Conservation (phyloP, 331 rosid species). For the Malus hybrid region DNA sequence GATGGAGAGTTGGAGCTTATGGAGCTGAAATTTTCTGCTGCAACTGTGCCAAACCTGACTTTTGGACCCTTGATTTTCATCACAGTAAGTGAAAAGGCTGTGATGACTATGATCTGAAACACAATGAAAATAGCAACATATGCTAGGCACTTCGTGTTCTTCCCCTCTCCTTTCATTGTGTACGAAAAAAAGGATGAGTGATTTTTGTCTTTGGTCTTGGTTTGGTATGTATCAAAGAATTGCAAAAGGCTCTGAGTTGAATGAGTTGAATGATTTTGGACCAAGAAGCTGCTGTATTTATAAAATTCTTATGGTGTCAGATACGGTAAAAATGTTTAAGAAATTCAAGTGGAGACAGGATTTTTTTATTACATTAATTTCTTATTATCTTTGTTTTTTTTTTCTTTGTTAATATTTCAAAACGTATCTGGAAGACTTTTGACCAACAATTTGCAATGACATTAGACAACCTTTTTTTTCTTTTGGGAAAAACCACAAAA, state of each 20-base stretch:
- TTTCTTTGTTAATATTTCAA: not conserved
- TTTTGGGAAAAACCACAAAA: no score
- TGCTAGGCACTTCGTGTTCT: slow-evolving; percentile 5
- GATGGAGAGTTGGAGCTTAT: not conserved
- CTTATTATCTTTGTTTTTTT: not conserved
- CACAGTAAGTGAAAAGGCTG: slow-evolving; percentile 19
- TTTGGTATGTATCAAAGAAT: not conserved
- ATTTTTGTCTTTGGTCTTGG: not conserved
- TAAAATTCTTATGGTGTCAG: not conserved
- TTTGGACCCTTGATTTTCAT: slow-evolving; percentile 20
- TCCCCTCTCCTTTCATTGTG: slow-evolving; percentile 13
- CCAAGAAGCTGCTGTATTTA: not conserved
- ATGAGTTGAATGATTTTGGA: not conserved
- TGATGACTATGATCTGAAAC: slow-evolving; percentile 12
- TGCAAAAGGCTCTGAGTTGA: not conserved
- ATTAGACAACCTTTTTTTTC: no score
- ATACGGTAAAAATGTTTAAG: not conserved
- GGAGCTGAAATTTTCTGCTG: not conserved
- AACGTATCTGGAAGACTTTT: slow-evolving; percentile 3
- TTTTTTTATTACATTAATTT: not conserved
- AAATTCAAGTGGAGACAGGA: not conserved
- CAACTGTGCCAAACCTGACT: slow-evolving; percentile 5
- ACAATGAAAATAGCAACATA: slow-evolving; percentile 14
- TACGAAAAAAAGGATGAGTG: not conserved
- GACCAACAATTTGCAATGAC: not conserved